phyloP scores from a whole-genome alignment of 805 yeast species.

The Isabelozyma pseudorhagii region DNA sequence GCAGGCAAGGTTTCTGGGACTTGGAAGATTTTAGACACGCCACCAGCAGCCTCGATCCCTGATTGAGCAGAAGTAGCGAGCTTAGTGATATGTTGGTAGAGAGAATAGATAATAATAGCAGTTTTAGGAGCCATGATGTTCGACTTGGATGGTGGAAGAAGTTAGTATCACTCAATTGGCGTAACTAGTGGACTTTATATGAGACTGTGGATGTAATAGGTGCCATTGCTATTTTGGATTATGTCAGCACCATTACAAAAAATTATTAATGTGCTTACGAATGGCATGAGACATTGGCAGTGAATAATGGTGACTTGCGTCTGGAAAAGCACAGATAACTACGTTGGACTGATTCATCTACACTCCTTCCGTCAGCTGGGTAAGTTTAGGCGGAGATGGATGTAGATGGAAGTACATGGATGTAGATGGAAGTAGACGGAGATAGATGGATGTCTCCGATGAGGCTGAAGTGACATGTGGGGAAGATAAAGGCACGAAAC shows the following conservation, averaged over 20 bases:
- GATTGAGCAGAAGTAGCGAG: slow-evolving; percentile 59
- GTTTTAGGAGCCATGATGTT: slow-evolving; percentile 16
- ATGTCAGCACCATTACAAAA: background rate
- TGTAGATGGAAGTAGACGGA: too few species aligned
- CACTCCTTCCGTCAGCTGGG: too few species aligned
- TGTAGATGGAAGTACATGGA: too few species aligned
- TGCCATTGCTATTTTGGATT: background rate
- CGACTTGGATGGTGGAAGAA: too few species aligned
- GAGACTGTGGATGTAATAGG: background rate
- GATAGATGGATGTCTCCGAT: too few species aligned
- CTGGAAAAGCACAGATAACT: background rate
- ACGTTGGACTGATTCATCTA: too few species aligned
- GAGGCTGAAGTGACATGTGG: too few species aligned
- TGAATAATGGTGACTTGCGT: background rate
- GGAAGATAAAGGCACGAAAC: too few species aligned
- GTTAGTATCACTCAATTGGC: too few species aligned
- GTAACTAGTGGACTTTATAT: too few species aligned
- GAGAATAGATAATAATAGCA: slow-evolving; percentile 51
- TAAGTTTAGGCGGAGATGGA: too few species aligned
- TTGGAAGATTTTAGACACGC: slow-evolving; percentile 59
- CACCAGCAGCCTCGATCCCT: slow-evolving; percentile 67
- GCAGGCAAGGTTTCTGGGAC: slow-evolving; percentile 30
- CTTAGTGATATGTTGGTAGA: slow-evolving; percentile 66
- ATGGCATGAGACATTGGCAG: background rate
- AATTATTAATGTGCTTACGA: background rate